A percentile compares a stretch with the other conserved stretches of the same genome.
Evolutionary conservation across 176 grass and related monocot genomes (phyloP).

Genomic region (Rhynchospora breviuscula): DNA sequence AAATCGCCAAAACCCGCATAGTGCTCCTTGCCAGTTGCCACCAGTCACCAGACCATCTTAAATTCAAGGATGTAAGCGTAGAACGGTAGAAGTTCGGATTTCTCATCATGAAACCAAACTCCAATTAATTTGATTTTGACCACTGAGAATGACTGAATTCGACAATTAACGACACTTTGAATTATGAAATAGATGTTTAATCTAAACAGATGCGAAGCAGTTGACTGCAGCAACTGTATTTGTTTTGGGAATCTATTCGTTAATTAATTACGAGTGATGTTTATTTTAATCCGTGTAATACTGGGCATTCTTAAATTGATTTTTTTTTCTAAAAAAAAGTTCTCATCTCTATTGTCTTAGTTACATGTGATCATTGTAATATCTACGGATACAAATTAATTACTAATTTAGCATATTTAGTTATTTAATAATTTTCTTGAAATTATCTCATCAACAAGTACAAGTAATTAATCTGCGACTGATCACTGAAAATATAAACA

Average conservation of each 20-base stretch:
- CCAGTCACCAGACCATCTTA: background rate
- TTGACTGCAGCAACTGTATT: background rate
- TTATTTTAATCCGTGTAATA: background rate
- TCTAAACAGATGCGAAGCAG: background rate
- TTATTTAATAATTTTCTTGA: too few relatives aligned
- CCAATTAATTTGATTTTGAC: constrained; percentile 8
- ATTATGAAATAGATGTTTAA: background rate
- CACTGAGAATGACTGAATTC: background rate
- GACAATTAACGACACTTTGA: constrained; percentile 13
- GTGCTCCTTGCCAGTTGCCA: background rate
- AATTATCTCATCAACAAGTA: too few relatives aligned
- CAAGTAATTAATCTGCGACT: too few relatives aligned
- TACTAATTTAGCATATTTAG: too few relatives aligned
- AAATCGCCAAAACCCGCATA: too few relatives aligned
- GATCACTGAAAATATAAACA: too few relatives aligned
- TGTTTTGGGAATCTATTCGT: background rate
- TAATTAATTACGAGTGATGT: background rate
- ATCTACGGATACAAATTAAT: too few relatives aligned
- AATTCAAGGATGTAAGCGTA: background rate
- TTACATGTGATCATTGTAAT: too few relatives aligned
- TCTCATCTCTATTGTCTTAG: background rate
- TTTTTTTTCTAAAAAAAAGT: background rate
- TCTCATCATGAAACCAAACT: background rate
- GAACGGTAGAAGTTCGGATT: background rate
- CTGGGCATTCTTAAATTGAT: background rate